phyloP scores from a whole-genome alignment of 2,329 filamentous ascomycete genomes.

The Penicillium nordicum region DNA sequence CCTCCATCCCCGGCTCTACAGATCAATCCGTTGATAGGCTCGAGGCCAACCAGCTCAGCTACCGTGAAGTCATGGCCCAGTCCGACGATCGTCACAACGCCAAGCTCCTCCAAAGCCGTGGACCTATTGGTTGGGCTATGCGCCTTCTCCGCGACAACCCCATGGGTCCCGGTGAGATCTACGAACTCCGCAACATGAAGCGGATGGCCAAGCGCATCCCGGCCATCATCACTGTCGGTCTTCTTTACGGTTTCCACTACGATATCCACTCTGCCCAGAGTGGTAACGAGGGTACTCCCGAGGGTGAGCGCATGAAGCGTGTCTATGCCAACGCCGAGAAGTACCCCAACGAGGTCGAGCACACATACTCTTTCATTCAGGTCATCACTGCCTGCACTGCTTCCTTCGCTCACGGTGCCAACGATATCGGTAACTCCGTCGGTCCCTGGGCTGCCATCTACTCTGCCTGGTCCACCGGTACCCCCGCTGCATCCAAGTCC shows the following conservation, averaged over 20 bases:
- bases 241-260: conserved; percentile 74
- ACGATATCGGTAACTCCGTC: conserved; percentile 70
- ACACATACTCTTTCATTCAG: conserved; percentile 55
- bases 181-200: conserved; percentile 69
- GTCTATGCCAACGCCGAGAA: conserved; percentile 64
- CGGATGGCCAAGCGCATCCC: conserved; percentile 64
- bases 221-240: conserved; percentile 60
- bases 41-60: conserved; percentile 54
- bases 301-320: conserved; percentile 66
- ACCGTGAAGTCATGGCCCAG: conserved; percentile 60
- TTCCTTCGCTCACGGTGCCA: conserved; percentile 64
- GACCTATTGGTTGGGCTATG: conserved; percentile 81
- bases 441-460: conserved; percentile 70
- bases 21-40: conserved; percentile 42
- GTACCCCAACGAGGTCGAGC: conserved; percentile 68
- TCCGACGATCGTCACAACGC: conserved; percentile 59
- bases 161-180: conserved; percentile 67
- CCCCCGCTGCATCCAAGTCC: conserved; percentile 59
- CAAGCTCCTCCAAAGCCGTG: conserved; percentile 59
- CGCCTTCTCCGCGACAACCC: conserved; percentile 71
- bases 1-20: conserved; percentile 21
- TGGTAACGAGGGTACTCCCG: conserved; percentile 67
- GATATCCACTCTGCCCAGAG: conserved; percentile 75
- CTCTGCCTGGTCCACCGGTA: conserved; percentile 62
- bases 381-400: conserved; percentile 52